Evolutionary conservation across 495 filamentous ascomycete genomes (phyloP), one percentile per base, ranked within the genome.

Genomic region (Trypethelium eluteriae): DNA sequence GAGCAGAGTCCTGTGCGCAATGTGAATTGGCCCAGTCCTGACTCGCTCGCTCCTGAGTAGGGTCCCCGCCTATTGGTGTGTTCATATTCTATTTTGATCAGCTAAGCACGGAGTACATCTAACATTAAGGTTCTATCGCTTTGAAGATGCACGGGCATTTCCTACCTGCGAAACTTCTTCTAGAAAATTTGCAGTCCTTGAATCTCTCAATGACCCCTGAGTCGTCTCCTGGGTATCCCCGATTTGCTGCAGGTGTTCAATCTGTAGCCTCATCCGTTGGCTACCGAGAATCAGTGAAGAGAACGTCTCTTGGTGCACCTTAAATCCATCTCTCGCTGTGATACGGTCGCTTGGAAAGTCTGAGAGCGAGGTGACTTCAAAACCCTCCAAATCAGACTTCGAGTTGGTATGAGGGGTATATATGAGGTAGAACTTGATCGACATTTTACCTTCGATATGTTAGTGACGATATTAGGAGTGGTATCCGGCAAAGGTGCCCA

Each of bases 31-130:
- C 5, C 53, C 53, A 59, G 5, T 59, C 53, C 36, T 59, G 53
- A 14, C 11, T 35, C 2, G 53, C 2, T 3, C 53, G 53, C 32
- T 59, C 25, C 18, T 59, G 53, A 7, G 53, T 59, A 9, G 53
- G 53, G 36, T 59, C 53, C 9, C 53, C 53, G 18, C 53, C 32
- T 3, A 6, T 36, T 59, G 53, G 53, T 59, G 53, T 59, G 32
- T 59, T 36, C 53, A 59, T 59, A 36, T 59, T 36, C 53, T 59
- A 36, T n/a, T 9, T 10, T 14, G 36, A 59, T 59, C 53, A 59
- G 53, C 25, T 25, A 25, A 25, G 25, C 25, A 25, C 25, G 25
- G 25, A 25, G 25, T 25, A 25, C 25, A 25, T 25, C 25, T 25
- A 25, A 25, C 25, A 25, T 25, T 25, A 25, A 25, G 25, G 25